These are phyloP conservation scores for Didymella arachidicola DNA, from an alignment of 2,329 filamentous ascomycete species.

Conservation along the genomic window DNA sequence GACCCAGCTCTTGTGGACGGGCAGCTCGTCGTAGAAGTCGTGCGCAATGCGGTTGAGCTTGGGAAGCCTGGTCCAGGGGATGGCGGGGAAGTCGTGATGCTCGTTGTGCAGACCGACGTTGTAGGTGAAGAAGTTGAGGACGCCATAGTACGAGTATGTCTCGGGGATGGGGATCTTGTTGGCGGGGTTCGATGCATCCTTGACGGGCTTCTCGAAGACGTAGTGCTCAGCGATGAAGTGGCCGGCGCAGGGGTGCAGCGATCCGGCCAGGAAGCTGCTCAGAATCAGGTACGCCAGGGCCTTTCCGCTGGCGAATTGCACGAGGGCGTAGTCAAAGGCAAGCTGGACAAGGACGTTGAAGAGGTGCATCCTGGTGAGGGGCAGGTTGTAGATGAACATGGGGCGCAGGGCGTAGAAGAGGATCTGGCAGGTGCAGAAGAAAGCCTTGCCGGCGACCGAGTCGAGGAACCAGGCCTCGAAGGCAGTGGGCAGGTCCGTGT, in stretches of 20 bases:
- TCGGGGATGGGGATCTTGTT: conserved; percentile 71
- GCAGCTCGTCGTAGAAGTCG: conserved; percentile 91
- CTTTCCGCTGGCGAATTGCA: conserved; percentile 66
- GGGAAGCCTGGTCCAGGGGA: conserved; percentile 90
- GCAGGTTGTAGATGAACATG: conserved; percentile 90
- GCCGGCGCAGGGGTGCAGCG: conserved; percentile 89
- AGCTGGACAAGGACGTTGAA: conserved; percentile 82
- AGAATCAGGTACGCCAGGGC: conserved; percentile 83
- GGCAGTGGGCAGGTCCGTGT: conserved; percentile 92
- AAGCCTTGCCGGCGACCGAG: conserved; percentile 93
- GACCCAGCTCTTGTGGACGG: conserved; percentile 87
- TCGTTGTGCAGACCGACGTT: conserved; percentile 98
- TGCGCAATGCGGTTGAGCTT: conserved; percentile 78
- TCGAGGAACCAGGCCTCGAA: conserved; percentile 92
- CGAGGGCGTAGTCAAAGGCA: conserved; percentile 75
- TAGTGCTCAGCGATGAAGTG: conserved; percentile 98
- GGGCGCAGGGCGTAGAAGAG: conserved; percentile 97
- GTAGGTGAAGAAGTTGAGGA: conserved; percentile 90
- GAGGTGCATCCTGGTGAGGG: conserved; percentile 83
- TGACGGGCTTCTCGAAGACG: conserved; percentile 59
- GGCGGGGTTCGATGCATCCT: conserved; percentile 63
- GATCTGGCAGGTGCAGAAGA: conserved; percentile 99
- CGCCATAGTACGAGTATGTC: conserved; percentile 96
- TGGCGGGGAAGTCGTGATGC: conserved; percentile 97
- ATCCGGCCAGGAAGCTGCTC: conserved; percentile 92